Base-by-base conservation (phyloP, 352 stramenopile genomes). In the Pythium biforme region DNA sequence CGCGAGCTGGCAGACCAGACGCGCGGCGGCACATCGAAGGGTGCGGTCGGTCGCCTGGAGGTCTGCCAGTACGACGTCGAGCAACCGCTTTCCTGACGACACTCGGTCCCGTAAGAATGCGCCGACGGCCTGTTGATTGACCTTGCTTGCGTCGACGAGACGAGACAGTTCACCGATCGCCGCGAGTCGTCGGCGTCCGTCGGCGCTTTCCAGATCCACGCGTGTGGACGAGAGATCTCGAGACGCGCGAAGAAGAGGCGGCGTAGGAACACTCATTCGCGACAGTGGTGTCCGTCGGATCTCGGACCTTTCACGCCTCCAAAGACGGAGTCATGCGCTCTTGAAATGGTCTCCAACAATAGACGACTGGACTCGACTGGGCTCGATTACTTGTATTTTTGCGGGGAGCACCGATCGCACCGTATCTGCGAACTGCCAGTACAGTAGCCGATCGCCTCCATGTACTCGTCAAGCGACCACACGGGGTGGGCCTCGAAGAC, bases 1-100 rank as follows among this genome's bases (percentile, higher is more conserved):
- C 50, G 69, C 66, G 49, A 78, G 68, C 10, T 78, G 68, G n/a
- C 77, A 85, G 22, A 89, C 34, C 19, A 88, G 62, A 0, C 80
- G 74, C 29, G 77, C 64, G 1, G 77, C 66, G 0, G 72, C 74
- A 40, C 83, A 65, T 1, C 80, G 73, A 25, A 87, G 47, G 29
- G 76, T 77, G 39, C 72, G 65, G 60, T 89, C 77, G 0, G 51
- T 66, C 3, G 69, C 69, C 6, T 59, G 50, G 9, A 89, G 26
- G 33, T 89, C 80, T 22, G 29, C 10, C 49, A 85, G 39, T 37
- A 73, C 37, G 55, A 64, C 29, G 31, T 81, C 37, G 1, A 74
- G 48, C 10, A 76, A 20, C 53, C 31, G 33, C 1, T 64, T 52
- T 41, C 47, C 52, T 8, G 14, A 45, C 14, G 46, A 39, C n/a